These are phyloP conservation scores for Candida stauntonica DNA, from an alignment of 805 yeast genomes.

Conservation along the genomic window DNA sequence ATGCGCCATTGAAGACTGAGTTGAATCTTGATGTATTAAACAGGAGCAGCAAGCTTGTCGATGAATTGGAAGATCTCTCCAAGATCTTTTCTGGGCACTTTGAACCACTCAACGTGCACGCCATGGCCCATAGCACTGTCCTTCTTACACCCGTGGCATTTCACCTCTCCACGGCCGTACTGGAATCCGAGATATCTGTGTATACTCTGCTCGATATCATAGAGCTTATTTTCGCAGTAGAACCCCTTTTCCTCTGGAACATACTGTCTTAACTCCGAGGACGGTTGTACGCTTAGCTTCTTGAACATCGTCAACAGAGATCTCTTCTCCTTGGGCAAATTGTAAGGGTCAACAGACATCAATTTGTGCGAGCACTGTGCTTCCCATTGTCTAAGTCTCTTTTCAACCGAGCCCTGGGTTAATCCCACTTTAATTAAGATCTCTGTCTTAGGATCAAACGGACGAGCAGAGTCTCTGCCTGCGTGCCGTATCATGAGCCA, in stretches of 20 bases:
- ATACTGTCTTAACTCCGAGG: conserved; percentile 5
- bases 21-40: background rate
- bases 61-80: conserved; percentile 12
- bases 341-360: conserved; percentile 14
- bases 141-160: conserved; percentile 22
- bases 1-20: background rate
- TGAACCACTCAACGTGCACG: conserved; percentile 27
- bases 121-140: conserved; percentile 11
- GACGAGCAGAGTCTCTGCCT: conserved; percentile 1
- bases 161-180: conserved; percentile 24
- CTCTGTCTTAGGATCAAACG: conserved; percentile 21
- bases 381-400: conserved; percentile 25
- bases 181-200: conserved; percentile 14
- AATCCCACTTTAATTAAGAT: conserved; percentile 26
- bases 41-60: conserved; percentile 8
- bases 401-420: conserved; percentile 19
- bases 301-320: conserved; percentile 6
- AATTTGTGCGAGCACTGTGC: conserved; percentile 23
- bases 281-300: conserved; percentile 4
- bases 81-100: conserved; percentile 18
- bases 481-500: conserved; percentile 19
- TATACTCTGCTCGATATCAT: conserved; percentile 18
- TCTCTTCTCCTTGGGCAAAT: conserved; percentile 1
- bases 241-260: conserved; percentile 15
- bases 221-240: conserved; percentile 7